Evolutionary conservation across 148 eudicot species (phyloP).

Genomic region (Euryodendron excelsum): DNA sequence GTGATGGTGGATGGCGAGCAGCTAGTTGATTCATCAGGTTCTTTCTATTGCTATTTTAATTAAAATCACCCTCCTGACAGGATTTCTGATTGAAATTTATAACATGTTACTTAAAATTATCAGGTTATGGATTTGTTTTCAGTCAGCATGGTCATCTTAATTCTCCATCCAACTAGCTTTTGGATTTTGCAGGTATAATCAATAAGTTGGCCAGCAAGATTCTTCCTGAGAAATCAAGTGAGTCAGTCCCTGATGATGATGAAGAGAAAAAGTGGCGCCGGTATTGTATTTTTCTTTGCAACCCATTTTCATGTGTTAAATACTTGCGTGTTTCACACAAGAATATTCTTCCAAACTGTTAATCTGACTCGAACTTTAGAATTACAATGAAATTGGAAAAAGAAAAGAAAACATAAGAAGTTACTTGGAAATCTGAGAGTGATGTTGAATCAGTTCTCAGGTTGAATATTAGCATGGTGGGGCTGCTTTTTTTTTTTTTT

Average conservation of each 20-base stretch:
- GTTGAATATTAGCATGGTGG: not conserved
- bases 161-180: slow-evolving; percentile 6
- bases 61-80: not conserved
- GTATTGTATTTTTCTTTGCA: slow-evolving; percentile 29
- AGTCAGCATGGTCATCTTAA: not conserved
- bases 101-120: not conserved
- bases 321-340: not conserved
- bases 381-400: not conserved
- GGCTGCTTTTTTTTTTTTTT: not conserved
- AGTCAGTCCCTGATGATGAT: slow-evolving; percentile 30
- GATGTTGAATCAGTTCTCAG: not conserved
- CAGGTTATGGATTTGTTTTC: not conserved
- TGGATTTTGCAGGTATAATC: slow-evolving; percentile 53
- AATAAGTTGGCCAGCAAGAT: slow-evolving; percentile 42
- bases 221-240: slow-evolving; percentile 34
- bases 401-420: not conserved
- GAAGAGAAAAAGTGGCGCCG: slow-evolving; percentile 72
- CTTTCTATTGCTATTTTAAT: not conserved
- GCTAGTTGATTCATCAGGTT: slow-evolving; percentile 75
- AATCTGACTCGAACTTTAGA: not conserved
- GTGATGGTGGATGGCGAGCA: slow-evolving; percentile 69
- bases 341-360: not conserved
- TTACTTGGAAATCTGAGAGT: not conserved
- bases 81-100: not conserved
- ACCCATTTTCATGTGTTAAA: not conserved